These are phyloP conservation scores for Tardiomyces blankii DNA, from an alignment of 1,139 yeast genomes.

Conservation along the genomic window DNA sequence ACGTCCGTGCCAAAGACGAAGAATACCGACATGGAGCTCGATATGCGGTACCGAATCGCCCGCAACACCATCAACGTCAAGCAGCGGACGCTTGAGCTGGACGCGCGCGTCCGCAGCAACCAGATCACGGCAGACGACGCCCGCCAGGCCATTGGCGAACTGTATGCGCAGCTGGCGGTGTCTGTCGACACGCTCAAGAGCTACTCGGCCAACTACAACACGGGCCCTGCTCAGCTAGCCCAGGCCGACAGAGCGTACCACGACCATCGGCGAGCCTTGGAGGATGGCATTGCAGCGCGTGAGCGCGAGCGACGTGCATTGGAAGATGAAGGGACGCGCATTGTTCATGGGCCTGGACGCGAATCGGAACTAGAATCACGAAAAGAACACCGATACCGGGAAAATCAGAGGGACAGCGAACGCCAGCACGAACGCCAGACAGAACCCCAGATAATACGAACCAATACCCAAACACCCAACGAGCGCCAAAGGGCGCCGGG, in stretches of 20 bases:
- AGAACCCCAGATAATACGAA: too few relatives aligned
- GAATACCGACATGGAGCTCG: neutral
- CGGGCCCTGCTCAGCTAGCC: neutral
- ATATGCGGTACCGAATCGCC: neutral
- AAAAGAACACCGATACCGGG: too few relatives aligned
- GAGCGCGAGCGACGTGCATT: too few relatives aligned
- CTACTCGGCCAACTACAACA: neutral
- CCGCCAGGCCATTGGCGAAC: neutral
- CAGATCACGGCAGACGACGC: neutral
- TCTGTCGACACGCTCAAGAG: neutral
- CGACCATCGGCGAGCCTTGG: neutral
- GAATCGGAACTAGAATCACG: too few relatives aligned
- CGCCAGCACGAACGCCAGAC: too few relatives aligned
- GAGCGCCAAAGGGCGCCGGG: too few relatives aligned
- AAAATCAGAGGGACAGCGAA: too few relatives aligned
- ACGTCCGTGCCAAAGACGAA: too few relatives aligned
- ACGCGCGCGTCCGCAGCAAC: neutral
- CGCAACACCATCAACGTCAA: neutral
- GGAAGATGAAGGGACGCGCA: too few relatives aligned
- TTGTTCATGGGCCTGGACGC: too few relatives aligned
- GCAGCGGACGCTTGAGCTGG: neutral
- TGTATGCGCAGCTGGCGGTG: neutral
- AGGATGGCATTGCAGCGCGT: neutral
- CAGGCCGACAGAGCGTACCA: neutral
- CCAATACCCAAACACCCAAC: too few relatives aligned